A percentile compares a stretch with the other conserved stretches of the same genome.
Conservation (phyloP, 495 filamentous ascomycete species). For the Aspergillus kassunensis region DNA sequence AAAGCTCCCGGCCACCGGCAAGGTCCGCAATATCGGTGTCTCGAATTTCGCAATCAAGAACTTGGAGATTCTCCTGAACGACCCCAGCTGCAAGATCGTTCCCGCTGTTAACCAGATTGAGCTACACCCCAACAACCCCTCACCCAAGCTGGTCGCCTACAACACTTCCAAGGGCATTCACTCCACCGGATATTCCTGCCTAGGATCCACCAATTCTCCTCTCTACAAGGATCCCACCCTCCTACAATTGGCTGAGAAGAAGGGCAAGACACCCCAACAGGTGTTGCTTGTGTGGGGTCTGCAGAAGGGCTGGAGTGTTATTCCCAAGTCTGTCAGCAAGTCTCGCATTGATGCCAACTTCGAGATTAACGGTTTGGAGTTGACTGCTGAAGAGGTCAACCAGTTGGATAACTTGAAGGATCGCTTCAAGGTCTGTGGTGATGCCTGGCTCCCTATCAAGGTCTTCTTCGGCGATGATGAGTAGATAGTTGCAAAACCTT, state of each 20-base stretch:
- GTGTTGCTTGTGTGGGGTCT: conserved; percentile 66
- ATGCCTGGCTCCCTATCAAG: conserved; percentile 68
- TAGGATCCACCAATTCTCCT: conserved; percentile 56
- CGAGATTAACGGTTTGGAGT: conserved; percentile 60
- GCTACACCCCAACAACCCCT: conserved; percentile 78
- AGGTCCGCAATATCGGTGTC: conserved; percentile 69
- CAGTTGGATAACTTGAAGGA: conserved; percentile 60
- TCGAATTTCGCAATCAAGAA: conserved; percentile 61
- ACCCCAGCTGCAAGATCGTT: conserved; percentile 56
- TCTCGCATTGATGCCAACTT: conserved; percentile 61
- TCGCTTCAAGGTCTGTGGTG: conserved; percentile 71
- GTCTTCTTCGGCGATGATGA: conserved; percentile 89
- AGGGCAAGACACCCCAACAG: conserved; percentile 65
- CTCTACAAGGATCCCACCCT: conserved; percentile 57
- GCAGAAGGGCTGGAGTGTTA: conserved; percentile 68
- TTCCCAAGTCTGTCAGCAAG: conserved; percentile 65
- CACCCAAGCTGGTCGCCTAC: conserved; percentile 74
- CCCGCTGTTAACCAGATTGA: conserved; percentile 92
- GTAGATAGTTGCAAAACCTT: conserved; percentile 40
- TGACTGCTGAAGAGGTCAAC: conserved; percentile 61
- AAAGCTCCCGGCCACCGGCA: conserved; percentile 73
- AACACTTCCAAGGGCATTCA: conserved; percentile 65
- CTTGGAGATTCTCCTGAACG: conserved; percentile 52
- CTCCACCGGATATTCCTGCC: conserved; percentile 63
- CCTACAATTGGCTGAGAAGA: conserved; percentile 56